Evolutionary conservation across 129 eudicot genomes (phyloP), one percentile per base, ranked within the genome.

Genomic region (Lonicera japonica): DNA sequence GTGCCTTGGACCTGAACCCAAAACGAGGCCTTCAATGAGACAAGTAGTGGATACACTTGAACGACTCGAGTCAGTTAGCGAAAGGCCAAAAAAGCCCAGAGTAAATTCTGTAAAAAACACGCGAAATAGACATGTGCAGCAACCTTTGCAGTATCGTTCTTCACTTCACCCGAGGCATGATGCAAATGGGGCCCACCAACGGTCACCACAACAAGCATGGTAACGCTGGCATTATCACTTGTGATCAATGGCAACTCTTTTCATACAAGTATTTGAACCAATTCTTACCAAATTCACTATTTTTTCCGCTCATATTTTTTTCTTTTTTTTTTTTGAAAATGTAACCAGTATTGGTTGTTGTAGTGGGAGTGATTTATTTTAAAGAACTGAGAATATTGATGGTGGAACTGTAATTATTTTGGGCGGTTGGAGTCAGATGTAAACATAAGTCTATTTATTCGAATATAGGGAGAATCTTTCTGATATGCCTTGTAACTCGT

Each of bases 1-100:
- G 21, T 92, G 98, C 58, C 88, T 92, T 39, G 94, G 54, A 36
- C 48, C 59, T 1, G 86, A 88, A 53, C 96, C 74, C 3, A 88
- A 76, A 76, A 74, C 61, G 36, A 74, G 96, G 10, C 94, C 92
- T 17, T 65, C 94, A 25, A 88, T 84, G 96, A 73, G 82, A 67
- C 89, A 88, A 70, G 87, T 88, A 0, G 82, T 88, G 56, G 89
- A 83, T 71, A 79, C 71, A 5, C 67, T 88, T 24, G 89, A 84
- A 54, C 66, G 66, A 23, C 58, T 76, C 0, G 79, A 72, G 40
- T 74, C 78, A 39, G 71, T 73, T n/a, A 81, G 72, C 36, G 94
- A 88, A 64, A 81, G 60, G 55, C 88, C 85, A 8, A 82, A 65
- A 61, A 82, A 68, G 40, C 88, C 79, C n/a, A 61, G 88, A 67